Base-by-base conservation (phyloP, 768 basidiomycete species). In the Boletus edulis region DNA sequence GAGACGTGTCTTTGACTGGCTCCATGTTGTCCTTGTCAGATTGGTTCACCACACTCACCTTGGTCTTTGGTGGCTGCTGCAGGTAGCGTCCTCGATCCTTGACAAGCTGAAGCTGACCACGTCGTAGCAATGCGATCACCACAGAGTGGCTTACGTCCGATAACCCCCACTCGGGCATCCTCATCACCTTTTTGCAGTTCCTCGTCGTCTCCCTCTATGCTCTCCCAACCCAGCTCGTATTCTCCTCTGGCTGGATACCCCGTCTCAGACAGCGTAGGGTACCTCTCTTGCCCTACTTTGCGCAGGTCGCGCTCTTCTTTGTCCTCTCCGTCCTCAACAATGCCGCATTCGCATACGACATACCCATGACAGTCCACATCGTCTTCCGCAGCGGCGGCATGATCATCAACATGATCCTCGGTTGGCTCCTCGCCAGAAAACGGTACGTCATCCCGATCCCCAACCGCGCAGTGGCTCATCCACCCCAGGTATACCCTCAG, bases 321-420 rank as follows among this genome's bases (percentile, higher is more conserved):
- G 69, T 79, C 5, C 78, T 93, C 49, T 94, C 91, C 7, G 67
- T 89, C 56, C 75, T 98, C 60, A 98, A 97, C 70, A 97, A 95
- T 73, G 83, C 81, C n/a, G 94, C 92, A 1, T 96, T 98, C 65
- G 88, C 80, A 7, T 94, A 87, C 67, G 72, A 79, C 39, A 87
- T 97, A 55, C 94, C 95, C 20, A 93, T 97, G 84, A 74, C 90
- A 0, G 87, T 98, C 2, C 94, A 98, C 72, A 96, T 98, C 68
- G 89, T 98, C 56, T 96, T 96, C 66, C 81, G 94, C 40, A 92
- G 90, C 61, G 94, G 90, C 0, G 94, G 94, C 0, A 75, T 96
- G 51, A 81, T 92, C 32, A 77, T 94, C 29, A 93, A 86, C 62
- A 87, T 98, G 84, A 29, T 88, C 14, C 78, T 94, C 47, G 93